A percentile compares a stretch with the other conserved stretches of the same genome.
Evolutionary conservation across 257 asterid genomes (phyloP).

Genomic region (Rhazya stricta): DNA sequence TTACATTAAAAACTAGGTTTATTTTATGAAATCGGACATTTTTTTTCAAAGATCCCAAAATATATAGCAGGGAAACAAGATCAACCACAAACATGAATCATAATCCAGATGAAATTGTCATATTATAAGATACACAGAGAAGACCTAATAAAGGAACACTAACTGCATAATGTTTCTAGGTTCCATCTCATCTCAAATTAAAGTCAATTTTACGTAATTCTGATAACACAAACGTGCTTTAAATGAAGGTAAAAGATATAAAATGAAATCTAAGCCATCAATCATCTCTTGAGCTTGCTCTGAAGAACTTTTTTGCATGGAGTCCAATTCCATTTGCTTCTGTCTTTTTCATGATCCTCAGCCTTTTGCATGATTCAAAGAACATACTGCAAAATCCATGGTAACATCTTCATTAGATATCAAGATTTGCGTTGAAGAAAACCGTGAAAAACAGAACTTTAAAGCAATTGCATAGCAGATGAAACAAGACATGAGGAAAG

Average conservation of each 20-base stretch:
- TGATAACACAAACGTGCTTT: not conserved
- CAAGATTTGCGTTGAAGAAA: not conserved
- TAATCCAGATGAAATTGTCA: no score
- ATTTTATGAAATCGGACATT: no score
- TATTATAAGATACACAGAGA: no score
- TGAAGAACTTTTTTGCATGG: slow-evolving; percentile 45
- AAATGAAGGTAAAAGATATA: not conserved
- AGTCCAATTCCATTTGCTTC: slow-evolving; percentile 55
- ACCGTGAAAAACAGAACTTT: not conserved
- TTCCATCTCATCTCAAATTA: not conserved
- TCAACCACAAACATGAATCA: no score
- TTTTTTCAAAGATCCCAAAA: no score
- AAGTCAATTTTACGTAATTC: not conserved
- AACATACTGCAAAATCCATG: slow-evolving; percentile 51
- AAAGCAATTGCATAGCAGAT: not conserved
- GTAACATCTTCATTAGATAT: not conserved
- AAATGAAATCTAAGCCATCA: slow-evolving; percentile 8
- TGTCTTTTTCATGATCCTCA: slow-evolving; percentile 72
- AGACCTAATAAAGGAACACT: no score
- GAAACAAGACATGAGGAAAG: not conserved
- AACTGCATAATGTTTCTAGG: no score
- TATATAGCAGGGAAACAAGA: no score
- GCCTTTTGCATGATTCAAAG: slow-evolving; percentile 59
- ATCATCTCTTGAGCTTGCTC: slow-evolving; percentile 35
- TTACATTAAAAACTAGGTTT: no score